Base-by-base conservation (phyloP, 2,329 filamentous ascomycete genomes). In the Exserohilum rostratum region DNA sequence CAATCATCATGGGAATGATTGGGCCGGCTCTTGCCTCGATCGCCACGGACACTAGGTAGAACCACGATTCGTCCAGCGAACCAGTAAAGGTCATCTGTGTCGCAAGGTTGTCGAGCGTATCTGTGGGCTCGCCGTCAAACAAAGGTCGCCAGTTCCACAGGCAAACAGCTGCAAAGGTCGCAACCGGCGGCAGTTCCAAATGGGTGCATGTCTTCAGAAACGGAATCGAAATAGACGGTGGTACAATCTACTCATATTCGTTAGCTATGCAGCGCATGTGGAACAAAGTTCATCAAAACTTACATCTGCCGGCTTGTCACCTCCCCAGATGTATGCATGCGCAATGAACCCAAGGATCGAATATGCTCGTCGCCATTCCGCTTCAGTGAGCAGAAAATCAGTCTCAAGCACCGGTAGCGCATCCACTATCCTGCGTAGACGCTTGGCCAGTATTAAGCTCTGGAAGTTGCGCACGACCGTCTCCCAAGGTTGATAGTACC, bases 131-230 rank as follows among this genome's bases (percentile, higher is more conserved):
- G 58, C 91, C 86, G 55, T 87, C 79, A 71, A 98, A 97, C 50
- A 98, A 84, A 0, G 93, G 91, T 76, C 93, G 93, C 82, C 92
- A 98, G 78, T 99, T 99, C 95, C 95, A 99, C 22, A 99, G 82
- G 62, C 91, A 93, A 3, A 97, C 82, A 6, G 89, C 91, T 6
- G 95, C 91, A 73, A 97, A 99, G 15, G 93, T 97, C 43, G 93
- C 95, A 25, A 99, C 93, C 1, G 93, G 90, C 6, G 91, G 93
- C 22, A 99, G 82, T 69, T 98, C 90, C 15, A 99, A 85, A 58
- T 87, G 86, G 39, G 84, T 80, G 64, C 90, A 93, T 42, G 96
- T 84, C 61, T 87, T 79, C 46, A 96, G 81, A 62, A 98, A 84
- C 0, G 95, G 95, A 27, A 93, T 84, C 5, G 93, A 91, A 60